phyloP scores from a whole-genome alignment of 176 grass and related monocot genomes.

The maize (Zea mays) region Zm-B73-REFERENCE-NAM-5.0 NC_050096.1:178429501-178430000 shows the following conservation, averaged over 20 bases:
- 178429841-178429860: not conserved
- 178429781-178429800: not conserved
- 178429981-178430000: not conserved
- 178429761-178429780: not conserved
- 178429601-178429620: not conserved
- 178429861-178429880: not conserved
- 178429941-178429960: not conserved
- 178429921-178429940: not conserved
- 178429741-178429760: not conserved
- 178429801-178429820: not conserved
- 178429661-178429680: not conserved
- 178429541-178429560: not conserved
- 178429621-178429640: not conserved
- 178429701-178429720: not conserved
- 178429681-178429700: not conserved
- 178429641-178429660: not conserved
- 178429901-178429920: not conserved
- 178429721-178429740: not conserved
- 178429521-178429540: not conserved
- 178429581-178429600: not conserved
- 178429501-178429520: not conserved
- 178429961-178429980: not conserved
- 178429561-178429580: not conserved
- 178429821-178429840: not conserved
- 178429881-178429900: not conserved